Evolutionary conservation across 306 rosid genomes (phyloP).

Genomic region (Boehmeria nivea): DNA sequence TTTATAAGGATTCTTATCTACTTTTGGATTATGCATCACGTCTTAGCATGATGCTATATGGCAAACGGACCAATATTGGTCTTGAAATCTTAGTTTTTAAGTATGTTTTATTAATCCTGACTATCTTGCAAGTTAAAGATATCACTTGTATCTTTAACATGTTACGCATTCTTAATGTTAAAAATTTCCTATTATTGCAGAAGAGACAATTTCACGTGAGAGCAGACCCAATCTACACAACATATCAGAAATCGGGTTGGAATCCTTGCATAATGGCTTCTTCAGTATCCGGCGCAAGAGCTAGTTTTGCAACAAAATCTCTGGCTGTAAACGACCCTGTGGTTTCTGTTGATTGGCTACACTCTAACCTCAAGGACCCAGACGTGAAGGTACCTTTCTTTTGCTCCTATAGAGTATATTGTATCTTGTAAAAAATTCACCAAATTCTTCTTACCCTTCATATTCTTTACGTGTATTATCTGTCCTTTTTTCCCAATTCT

Average conservation of each 20-base stretch:
- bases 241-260: conserved; percentile 29
- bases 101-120: background rate
- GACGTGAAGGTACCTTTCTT: conserved; percentile 58
- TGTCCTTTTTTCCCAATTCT: conserved; percentile 9
- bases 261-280: conserved; percentile 58
- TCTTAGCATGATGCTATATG: too few relatives aligned
- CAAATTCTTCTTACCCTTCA: background rate
- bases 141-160: background rate
- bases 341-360: conserved; percentile 91
- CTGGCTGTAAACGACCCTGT: conserved; percentile 62
- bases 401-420: background rate
- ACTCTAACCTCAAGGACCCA: conserved; percentile 68
- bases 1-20: too few relatives aligned
- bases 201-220: conserved; percentile 32
- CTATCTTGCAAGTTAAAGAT: background rate
- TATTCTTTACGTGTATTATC: background rate
- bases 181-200: conserved; percentile 37
- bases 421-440: background rate
- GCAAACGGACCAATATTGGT: too few relatives aligned
- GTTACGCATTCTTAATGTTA: conserved; percentile 10
- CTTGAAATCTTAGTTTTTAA: background rate
- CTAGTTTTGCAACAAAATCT: conserved; percentile 55
- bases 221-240: conserved; percentile 30
- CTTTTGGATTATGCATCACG: too few relatives aligned
- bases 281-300: conserved; percentile 39